Base-by-base conservation (phyloP, 2,329 filamentous ascomycete species). In the Pestalotiopsis fici region DNA sequence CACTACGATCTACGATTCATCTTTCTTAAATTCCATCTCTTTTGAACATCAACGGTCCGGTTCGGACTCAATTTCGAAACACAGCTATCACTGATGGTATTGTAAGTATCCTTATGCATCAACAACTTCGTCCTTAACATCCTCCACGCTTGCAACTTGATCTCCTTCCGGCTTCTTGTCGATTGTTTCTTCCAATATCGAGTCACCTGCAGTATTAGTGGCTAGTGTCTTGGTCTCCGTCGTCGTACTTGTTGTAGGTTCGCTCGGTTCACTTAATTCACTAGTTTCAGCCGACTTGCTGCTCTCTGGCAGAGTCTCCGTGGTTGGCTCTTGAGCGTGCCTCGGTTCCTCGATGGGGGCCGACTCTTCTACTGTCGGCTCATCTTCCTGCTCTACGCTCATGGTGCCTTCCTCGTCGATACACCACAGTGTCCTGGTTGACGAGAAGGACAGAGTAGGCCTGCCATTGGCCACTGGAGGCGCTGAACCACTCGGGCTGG, bases 391-490 rank as follows among this genome's bases (percentile, higher is more conserved):
- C 25, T 83, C 76, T 7, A 80, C 76, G 72, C 72, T 78, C 66
- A 87, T 72, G 7, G 80, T 78, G 35, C 85, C 83, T 70, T 85
- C 81, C 27, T 87, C 81, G 9, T 86, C 83, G 66, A 89, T 84
- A 64, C 84, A 85, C 78, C 83, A 90, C 39, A 86, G 71, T 0
- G 83, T 86, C 47, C 82, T 78, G 1, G 85, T 80, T 28, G 78
- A 74, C 0, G 83, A 84, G 68, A 89, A 83, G 21, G 79, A 81
- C 57, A 89, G 75, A 2, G 78, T 75, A n/a, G 80, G 77, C 13
- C 75, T 70, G 65, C 75, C 73, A 60, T 78, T 77, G 39, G 75
- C 72, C 7, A 75, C 73, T 5, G 75, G 67, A 35, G 72, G 64
- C 59, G 75, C 69, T 57, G 7, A 71, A 68, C 75, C 43, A 74